Conservation (phyloP, 208 protist genomes). For the Crithidia bombi region DNA sequence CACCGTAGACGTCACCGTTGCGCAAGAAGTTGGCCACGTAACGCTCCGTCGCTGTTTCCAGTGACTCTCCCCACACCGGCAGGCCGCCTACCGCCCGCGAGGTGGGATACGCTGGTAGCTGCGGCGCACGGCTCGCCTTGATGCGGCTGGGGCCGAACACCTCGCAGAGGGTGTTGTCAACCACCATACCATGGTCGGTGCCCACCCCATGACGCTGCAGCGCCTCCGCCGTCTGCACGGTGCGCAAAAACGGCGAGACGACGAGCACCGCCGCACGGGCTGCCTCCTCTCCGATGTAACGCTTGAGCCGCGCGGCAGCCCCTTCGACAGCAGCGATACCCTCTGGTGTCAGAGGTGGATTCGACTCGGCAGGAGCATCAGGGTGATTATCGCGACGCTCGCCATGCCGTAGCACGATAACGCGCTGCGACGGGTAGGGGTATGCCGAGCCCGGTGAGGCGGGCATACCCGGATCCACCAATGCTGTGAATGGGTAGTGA, state of each 20-base stretch:
- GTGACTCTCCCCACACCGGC: constrained; percentile 74
- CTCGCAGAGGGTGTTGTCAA: constrained; percentile 77
- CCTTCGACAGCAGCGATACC: constrained; percentile 48
- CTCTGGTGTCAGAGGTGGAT: constrained; percentile 72
- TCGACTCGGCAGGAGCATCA: constrained; percentile 51
- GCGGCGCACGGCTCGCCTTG: constrained; percentile 37
- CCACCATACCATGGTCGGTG: constrained; percentile 19
- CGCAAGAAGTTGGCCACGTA: constrained; percentile 45
- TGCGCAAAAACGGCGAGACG: constrained; percentile 72
- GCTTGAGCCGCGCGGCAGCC: constrained; percentile 40
- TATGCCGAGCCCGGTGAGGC: neutral
- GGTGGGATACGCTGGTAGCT: constrained; percentile 7
- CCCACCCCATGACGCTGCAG: constrained; percentile 63
- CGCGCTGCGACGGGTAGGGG: constrained; percentile 34
- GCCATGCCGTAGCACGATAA: constrained; percentile 84
- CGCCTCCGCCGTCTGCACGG: constrained; percentile 64
- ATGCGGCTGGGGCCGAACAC: constrained; percentile 82
- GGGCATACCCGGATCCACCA: constrained; percentile 13
- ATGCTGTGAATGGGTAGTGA: neutral
- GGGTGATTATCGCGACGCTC: constrained; percentile 70
- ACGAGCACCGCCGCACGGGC: constrained; percentile 45
- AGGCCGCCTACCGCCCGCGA: constrained; percentile 30
- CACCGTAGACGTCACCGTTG: constrained; percentile 35
- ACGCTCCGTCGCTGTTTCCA: constrained; percentile 48
- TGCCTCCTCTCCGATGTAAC: constrained; percentile 33